Conservation (phyloP, 352 stramenopile species). For the Phytophthora megakarya region DNA sequence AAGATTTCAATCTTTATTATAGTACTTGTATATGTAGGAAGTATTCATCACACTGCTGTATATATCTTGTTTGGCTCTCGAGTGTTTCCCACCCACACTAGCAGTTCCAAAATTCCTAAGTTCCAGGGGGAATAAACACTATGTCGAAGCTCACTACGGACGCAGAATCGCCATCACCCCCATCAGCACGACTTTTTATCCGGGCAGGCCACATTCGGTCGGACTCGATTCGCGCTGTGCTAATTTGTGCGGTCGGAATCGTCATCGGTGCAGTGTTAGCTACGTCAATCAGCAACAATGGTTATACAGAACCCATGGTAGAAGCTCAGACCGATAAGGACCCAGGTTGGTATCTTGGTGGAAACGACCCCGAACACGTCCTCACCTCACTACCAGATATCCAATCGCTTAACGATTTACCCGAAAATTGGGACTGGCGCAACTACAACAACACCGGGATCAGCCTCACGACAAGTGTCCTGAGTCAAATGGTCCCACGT, state of each 20-base stretch:
- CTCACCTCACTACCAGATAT: slow-evolving; percentile 42
- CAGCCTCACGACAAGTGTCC: slow-evolving; percentile 60
- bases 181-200: slow-evolving; percentile 4
- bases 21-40: too few relatives aligned
- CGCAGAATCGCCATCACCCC: neutral
- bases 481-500: slow-evolving; percentile 77
- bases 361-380: slow-evolving; percentile 55
- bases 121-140: neutral
- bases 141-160: slow-evolving; percentile 1
- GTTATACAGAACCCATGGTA: neutral
- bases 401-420: slow-evolving; percentile 56
- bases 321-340: slow-evolving; percentile 35
- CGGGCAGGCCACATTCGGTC: slow-evolving; percentile 32
- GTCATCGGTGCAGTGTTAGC: slow-evolving; percentile 37
- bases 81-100: neutral
- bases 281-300: slow-evolving; percentile 16
- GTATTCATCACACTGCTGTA: too few relatives aligned
- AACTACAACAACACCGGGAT: slow-evolving; percentile 73
- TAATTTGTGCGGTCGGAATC: slow-evolving; percentile 50
- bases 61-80: too few relatives aligned
- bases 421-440: slow-evolving; percentile 70
- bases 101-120: neutral
- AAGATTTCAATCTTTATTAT: slow-evolving; percentile 1
- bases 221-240: slow-evolving; percentile 13
- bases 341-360: slow-evolving; percentile 58